phyloP scores from a whole-genome alignment of 139 green algal genomes.

The Chlamydomonas sp. region DNA sequence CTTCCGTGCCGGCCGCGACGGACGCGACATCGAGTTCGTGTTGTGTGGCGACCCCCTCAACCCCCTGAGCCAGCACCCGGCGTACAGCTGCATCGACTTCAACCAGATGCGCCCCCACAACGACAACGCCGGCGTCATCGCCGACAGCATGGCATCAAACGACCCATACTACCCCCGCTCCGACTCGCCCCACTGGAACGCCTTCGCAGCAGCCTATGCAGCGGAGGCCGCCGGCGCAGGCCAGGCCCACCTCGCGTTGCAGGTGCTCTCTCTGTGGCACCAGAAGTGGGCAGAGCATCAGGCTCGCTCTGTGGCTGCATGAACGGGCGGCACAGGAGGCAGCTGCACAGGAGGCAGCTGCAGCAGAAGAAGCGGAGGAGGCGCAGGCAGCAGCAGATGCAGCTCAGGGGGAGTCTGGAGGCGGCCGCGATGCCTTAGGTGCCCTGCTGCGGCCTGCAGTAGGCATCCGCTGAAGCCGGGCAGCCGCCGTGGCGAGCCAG shows the following conservation, averaged over 20 bases:
- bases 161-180: constrained; percentile 13
- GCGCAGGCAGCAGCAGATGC: too few relatives aligned
- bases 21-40: constrained; percentile 22
- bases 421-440: too few relatives aligned
- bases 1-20: neutral
- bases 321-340: too few relatives aligned
- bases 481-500: too few relatives aligned
- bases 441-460: too few relatives aligned
- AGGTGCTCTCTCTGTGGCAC: too few relatives aligned
- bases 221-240: neutral
- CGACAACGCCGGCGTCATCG: neutral
- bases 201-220: constrained; percentile 1
- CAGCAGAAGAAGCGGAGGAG: too few relatives aligned
- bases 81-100: constrained; percentile 17
- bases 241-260: neutral
- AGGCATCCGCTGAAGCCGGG: too few relatives aligned
- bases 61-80: neutral
- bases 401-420: too few relatives aligned
- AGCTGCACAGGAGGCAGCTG: too few relatives aligned
- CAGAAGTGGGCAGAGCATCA: too few relatives aligned
- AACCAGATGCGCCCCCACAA: constrained; percentile 12
- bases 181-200: neutral
- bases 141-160: neutral
- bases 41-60: neutral
- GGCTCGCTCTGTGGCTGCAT: too few relatives aligned